phyloP scores from a whole-genome alignment of 257 asterid genomes.

The Voacanga thouarsii region DNA sequence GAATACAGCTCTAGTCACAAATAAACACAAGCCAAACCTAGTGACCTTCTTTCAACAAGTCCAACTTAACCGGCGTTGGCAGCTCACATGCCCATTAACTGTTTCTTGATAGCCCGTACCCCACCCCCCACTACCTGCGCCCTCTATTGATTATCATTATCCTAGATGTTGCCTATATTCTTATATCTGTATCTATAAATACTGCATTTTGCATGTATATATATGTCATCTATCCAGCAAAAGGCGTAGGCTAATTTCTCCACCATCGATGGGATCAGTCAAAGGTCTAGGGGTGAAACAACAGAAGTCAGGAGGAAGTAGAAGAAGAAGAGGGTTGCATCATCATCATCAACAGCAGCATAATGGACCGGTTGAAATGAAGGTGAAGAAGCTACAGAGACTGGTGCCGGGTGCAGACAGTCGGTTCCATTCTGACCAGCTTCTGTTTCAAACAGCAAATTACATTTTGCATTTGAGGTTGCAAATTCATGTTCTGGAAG shows the following conservation, averaged over 20 bases:
- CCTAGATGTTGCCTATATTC: not conserved
- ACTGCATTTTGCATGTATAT: no score
- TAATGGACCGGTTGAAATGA: no score
- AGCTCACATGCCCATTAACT: not conserved
- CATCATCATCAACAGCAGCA: no score
- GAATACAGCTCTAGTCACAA: no score
- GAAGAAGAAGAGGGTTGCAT: not conserved
- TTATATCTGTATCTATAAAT: no score
- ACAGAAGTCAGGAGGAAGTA: not conserved
- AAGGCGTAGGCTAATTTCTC: no score
- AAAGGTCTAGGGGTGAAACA: constrained; percentile 1
- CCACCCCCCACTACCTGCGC: not conserved
- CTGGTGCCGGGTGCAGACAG: constrained; percentile 11
- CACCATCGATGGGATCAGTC: not conserved
- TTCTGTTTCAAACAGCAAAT: constrained; percentile 10
- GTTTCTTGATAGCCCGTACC: not conserved
- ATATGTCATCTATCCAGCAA: not conserved
- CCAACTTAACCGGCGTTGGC: constrained; percentile 1
- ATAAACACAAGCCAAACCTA: not conserved
- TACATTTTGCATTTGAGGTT: constrained; percentile 7
- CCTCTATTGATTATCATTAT: not conserved
- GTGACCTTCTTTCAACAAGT: not conserved
- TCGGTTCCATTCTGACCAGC: constrained; percentile 2
- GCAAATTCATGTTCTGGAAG: constrained; percentile 9
- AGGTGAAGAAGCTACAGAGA: constrained; percentile 14